Evolutionary conservation across 257 asterid species (phyloP).

Genomic region (Petunia axillaris): DNA sequence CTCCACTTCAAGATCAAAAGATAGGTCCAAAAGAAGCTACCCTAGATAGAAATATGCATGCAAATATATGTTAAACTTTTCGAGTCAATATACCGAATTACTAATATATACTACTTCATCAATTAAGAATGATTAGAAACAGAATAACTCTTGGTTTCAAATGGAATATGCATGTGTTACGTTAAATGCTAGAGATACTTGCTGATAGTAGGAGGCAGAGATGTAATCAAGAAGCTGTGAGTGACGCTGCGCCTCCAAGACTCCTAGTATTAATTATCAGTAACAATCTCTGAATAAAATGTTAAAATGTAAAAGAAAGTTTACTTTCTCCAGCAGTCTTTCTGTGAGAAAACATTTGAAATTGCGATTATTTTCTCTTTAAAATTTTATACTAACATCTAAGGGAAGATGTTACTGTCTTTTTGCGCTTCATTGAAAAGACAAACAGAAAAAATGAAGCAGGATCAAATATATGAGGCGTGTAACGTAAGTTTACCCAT

Average conservation of each 20-base stretch:
- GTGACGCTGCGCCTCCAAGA: constrained; percentile 15
- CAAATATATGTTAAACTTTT: not conserved
- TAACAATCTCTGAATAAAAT: too few relatives aligned
- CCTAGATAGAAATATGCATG: not conserved
- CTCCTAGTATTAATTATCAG: not conserved
- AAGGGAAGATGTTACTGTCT: not conserved
- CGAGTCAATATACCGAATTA: not conserved
- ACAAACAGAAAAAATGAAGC: not conserved
- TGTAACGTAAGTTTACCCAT: too few relatives aligned
- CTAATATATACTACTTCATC: not conserved
- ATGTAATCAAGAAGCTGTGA: not conserved
- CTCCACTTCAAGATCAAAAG: constrained; percentile 13
- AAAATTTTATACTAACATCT: not conserved
- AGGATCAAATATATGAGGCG: not conserved
- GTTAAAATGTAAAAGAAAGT: not conserved
- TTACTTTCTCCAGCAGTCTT: not conserved
- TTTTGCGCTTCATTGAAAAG: not conserved
- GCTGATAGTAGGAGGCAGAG: not conserved
- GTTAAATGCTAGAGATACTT: not conserved
- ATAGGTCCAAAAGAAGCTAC: too few relatives aligned
- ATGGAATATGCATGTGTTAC: not conserved
- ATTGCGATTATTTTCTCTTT: not conserved
- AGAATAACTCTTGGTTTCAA: not conserved
- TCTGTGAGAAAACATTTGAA: not conserved
- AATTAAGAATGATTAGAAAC: not conserved